phyloP scores from a whole-genome alignment of 139 green algal genomes.

The Picochlorum sp. region DNA sequence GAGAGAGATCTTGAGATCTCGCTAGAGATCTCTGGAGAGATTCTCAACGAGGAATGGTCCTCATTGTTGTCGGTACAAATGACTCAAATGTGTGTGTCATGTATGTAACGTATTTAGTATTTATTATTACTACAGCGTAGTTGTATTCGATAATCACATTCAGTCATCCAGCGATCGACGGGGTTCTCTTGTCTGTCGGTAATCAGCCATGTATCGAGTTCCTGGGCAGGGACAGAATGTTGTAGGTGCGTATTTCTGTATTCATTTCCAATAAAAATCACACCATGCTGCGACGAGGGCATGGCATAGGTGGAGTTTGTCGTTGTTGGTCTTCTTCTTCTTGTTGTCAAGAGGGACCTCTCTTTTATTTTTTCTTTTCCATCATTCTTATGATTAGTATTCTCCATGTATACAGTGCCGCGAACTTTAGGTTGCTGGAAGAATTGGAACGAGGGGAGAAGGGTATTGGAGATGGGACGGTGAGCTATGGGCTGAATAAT shows the following conservation, averaged over 20 bases:
- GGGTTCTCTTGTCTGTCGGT: not conserved
- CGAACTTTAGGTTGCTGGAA: constrained; percentile 94
- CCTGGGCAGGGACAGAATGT: constrained; percentile 1
- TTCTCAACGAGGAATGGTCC: too few relatives aligned
- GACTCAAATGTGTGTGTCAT: too few relatives aligned
- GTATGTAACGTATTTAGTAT: too few relatives aligned
- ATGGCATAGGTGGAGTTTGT: not conserved
- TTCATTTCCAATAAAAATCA: not conserved
- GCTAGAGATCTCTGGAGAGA: too few relatives aligned
- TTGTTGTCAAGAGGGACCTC: too few relatives aligned
- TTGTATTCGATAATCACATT: too few relatives aligned
- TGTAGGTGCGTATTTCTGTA: not conserved
- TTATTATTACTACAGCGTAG: too few relatives aligned
- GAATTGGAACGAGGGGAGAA: constrained; percentile 92
- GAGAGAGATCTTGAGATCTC: too few relatives aligned
- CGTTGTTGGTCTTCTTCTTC: too few relatives aligned
- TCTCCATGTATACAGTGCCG: constrained; percentile 51
- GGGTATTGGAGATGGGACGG: constrained; percentile 89
- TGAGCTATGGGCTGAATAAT: constrained; percentile 94
- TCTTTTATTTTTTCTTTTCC: too few relatives aligned
- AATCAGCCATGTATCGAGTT: not conserved
- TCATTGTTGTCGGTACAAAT: too few relatives aligned
- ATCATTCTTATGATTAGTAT: not conserved
- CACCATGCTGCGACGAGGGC: not conserved
- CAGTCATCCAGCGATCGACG: too few relatives aligned